Evolutionary conservation across 2,329 filamentous ascomycete species (phyloP).

Genomic region (Sporothrix euskadiensis): DNA sequence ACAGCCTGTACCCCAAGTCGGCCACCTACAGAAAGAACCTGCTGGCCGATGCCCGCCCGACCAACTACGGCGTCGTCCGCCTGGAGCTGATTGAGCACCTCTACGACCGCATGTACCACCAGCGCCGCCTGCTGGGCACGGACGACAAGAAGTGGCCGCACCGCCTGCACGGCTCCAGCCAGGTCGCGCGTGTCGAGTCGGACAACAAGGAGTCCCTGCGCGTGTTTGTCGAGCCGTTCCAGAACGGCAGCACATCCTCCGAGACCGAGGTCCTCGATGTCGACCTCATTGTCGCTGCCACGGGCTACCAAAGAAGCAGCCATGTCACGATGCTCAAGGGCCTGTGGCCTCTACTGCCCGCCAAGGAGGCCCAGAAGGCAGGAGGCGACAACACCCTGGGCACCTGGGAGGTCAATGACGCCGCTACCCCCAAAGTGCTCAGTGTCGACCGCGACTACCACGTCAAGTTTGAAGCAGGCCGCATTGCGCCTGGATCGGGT

Average conservation of each 20-base stretch:
- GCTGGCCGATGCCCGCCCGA: slow-evolving; percentile 71
- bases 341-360: slow-evolving; percentile 66
- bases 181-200: slow-evolving; percentile 60
- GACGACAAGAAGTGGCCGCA: slow-evolving; percentile 78
- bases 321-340: slow-evolving; percentile 75
- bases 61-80: slow-evolving; percentile 93
- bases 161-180: slow-evolving; percentile 70
- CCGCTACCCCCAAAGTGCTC: slow-evolving; percentile 50
- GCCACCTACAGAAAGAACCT: slow-evolving; percentile 60
- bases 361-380: slow-evolving; percentile 31
- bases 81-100: slow-evolving; percentile 86
- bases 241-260: slow-evolving; percentile 36
- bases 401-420: slow-evolving; percentile 33
- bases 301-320: slow-evolving; percentile 76
- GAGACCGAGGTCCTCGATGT: slow-evolving; percentile 66
- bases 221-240: slow-evolving; percentile 55
- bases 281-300: slow-evolving; percentile 81
- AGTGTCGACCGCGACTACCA: slow-evolving; percentile 75
- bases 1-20: slow-evolving; percentile 70
- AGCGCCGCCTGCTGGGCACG: slow-evolving; percentile 67
- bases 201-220: slow-evolving; percentile 53
- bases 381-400: slow-evolving; percentile 29
- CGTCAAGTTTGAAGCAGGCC: slow-evolving; percentile 67
- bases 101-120: slow-evolving; percentile 85
- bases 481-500: slow-evolving; percentile 71